phyloP scores from a whole-genome alignment of 2,329 filamentous ascomycete species.

The Trichoderma hamatum region DNA sequence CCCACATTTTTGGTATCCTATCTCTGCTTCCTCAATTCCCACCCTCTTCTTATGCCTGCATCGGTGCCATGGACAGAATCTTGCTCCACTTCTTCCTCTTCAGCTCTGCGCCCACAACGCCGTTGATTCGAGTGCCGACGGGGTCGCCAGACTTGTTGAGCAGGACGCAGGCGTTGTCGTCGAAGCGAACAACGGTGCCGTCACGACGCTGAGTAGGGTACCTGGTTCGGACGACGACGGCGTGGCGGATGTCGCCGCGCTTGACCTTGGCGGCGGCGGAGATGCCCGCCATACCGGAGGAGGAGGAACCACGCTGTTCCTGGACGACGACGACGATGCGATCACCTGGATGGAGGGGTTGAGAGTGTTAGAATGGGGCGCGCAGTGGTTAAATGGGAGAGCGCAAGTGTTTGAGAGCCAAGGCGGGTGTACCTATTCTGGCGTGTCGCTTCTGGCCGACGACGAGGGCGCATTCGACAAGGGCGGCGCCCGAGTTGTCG shows the following conservation, averaged over 20 bases:
- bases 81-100: slow-evolving; percentile 96
- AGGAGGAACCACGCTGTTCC: slow-evolving; percentile 82
- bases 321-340: slow-evolving; percentile 97
- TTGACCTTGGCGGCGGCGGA: slow-evolving; percentile 87
- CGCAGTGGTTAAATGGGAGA: too few species aligned
- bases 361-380: slow-evolving; percentile 25
- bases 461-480: slow-evolving; percentile 95
- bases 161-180: slow-evolving; percentile 96
- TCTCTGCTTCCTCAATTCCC: not conserved
- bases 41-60: slow-evolving; percentile 52
- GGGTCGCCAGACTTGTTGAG: slow-evolving; percentile 97
- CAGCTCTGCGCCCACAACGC: slow-evolving; percentile 87
- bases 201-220: slow-evolving; percentile 87
- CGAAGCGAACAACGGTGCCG: slow-evolving; percentile 88
- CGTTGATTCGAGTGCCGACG: slow-evolving; percentile 88
- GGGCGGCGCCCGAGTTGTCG: slow-evolving; percentile 97
- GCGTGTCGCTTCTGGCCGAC: slow-evolving; percentile 88
- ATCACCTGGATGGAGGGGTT: slow-evolving; percentile 67
- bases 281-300: slow-evolving; percentile 71
- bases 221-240: slow-evolving; percentile 87
- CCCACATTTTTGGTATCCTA: not conserved
- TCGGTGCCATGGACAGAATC: slow-evolving; percentile 91
- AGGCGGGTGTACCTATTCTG: slow-evolving; percentile 69
- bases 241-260: slow-evolving; percentile 93
- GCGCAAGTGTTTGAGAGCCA: not conserved